phyloP scores from a whole-genome alignment of 2,329 filamentous ascomycete genomes.

The Trichoderma breve region DNA sequence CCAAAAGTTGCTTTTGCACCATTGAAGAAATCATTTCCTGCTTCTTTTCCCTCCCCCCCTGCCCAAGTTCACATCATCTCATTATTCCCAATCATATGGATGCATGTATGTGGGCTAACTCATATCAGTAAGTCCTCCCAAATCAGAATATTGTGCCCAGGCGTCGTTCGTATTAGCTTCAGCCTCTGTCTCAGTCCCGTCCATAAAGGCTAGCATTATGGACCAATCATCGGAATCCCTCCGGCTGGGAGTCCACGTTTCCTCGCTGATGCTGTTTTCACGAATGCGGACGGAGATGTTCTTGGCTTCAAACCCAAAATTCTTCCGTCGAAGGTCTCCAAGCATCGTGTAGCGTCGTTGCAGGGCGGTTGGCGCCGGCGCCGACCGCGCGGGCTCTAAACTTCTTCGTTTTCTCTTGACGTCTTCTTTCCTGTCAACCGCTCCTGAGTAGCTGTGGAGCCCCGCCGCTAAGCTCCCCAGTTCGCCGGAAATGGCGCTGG shows the following conservation, averaged over 20 bases:
- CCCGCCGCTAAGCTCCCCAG: conserved; percentile 33
- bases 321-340: conserved; percentile 27
- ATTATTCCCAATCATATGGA: neutral
- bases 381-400: conserved; percentile 14
- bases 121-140: conserved; percentile 45
- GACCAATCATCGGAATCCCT: conserved; percentile 37
- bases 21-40: neutral
- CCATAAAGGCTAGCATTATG: conserved; percentile 39
- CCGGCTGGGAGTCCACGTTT: conserved; percentile 27
- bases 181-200: conserved; percentile 24
- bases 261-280: conserved; percentile 27
- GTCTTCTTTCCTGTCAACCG: conserved; percentile 25
- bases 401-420: conserved; percentile 19
- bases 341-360: conserved; percentile 29
- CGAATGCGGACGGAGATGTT: conserved; percentile 20
- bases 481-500: conserved; percentile 28
- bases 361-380: conserved; percentile 19
- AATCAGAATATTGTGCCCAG: conserved; percentile 48
- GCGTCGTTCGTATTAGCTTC: conserved; percentile 28
- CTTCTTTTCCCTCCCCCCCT: neutral
- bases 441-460: conserved; percentile 28
- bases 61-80: neutral
- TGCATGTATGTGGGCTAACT: conserved; percentile 26
- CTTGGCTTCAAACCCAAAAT: conserved; percentile 23
- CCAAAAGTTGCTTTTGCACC: conserved; percentile 8